phyloP scores from a whole-genome alignment of 495 filamentous ascomycete genomes.

The Pseudevernia furfuracea region DNA sequence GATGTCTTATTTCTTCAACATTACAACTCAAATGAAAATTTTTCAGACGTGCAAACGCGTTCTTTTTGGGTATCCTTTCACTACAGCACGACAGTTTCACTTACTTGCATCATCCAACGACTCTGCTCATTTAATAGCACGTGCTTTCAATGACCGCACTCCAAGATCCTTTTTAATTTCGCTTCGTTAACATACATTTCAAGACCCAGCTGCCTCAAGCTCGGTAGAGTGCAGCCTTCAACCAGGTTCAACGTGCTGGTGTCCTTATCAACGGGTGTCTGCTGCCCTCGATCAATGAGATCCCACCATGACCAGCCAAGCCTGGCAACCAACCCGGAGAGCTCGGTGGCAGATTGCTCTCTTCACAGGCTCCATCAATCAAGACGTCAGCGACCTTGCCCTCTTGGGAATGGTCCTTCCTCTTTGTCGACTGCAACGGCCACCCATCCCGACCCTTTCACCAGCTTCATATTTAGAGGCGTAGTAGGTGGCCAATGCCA shows the following conservation, averaged over 20 bases:
- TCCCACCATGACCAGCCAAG: neutral
- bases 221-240: neutral
- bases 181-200: neutral
- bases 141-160: neutral
- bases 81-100: neutral
- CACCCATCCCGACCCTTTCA: neutral
- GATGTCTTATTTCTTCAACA: neutral
- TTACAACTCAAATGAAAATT: neutral
- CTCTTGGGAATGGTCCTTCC: neutral
- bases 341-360: neutral
- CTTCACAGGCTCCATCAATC: neutral
- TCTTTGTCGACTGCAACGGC: neutral
- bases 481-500: no score
- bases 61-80: neutral
- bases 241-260: neutral
- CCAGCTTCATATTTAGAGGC: neutral
- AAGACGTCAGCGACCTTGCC: neutral
- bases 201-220: constrained; percentile 2
- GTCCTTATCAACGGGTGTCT: neutral
- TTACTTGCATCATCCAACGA: neutral
- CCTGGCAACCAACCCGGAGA: neutral
- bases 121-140: neutral
- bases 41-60: neutral
- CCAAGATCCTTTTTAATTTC: neutral
- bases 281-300: neutral